These are phyloP conservation scores for Plantago ovata DNA, from an alignment of 257 asterid genomes.

Conservation along the genomic window DNA sequence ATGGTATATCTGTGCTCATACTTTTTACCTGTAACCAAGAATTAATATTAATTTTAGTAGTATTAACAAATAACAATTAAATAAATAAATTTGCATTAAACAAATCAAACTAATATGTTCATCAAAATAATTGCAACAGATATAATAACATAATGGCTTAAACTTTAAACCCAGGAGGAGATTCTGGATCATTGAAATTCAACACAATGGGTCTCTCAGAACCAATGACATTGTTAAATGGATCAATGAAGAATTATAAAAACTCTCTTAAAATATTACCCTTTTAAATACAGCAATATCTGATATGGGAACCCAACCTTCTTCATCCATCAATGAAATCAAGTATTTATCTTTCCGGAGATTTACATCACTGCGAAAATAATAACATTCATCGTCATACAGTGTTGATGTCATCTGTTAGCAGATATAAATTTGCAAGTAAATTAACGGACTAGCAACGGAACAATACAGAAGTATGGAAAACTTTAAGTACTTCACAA, in stretches of 20 bases:
- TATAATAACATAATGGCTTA: not conserved
- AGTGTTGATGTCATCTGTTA: conserved; percentile 15
- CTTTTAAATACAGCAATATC: conserved; percentile 66
- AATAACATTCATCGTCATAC: conserved; percentile 15
- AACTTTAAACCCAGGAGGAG: too few relatives aligned
- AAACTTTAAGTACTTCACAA: not conserved
- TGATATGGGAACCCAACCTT: conserved; percentile 89
- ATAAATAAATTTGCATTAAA: conserved; percentile 13
- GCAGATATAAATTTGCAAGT: not conserved
- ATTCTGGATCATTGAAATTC: not conserved
- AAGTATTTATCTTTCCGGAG: conserved; percentile 61
- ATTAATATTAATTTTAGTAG: conserved; percentile 11
- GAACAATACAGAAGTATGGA: too few relatives aligned
- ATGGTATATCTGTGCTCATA: conserved; percentile 64
- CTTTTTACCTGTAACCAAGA: conserved; percentile 56
- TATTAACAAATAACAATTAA: conserved; percentile 6
- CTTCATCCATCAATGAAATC: conserved; percentile 81
- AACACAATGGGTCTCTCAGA: not conserved
- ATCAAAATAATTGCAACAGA: not conserved
- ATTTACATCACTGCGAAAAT: conserved; percentile 72
- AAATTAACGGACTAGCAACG: too few relatives aligned
- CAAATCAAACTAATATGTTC: conserved; percentile 14
- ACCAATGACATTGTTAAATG: not conserved
- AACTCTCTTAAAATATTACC: conserved; percentile 43
- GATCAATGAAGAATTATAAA: conserved; percentile 8